A percentile compares a stretch with the other conserved stretches of the same genome.
Evolutionary conservation across 2,329 filamentous ascomycete species (phyloP).

Genomic region (Leptoxyphium fumago): DNA sequence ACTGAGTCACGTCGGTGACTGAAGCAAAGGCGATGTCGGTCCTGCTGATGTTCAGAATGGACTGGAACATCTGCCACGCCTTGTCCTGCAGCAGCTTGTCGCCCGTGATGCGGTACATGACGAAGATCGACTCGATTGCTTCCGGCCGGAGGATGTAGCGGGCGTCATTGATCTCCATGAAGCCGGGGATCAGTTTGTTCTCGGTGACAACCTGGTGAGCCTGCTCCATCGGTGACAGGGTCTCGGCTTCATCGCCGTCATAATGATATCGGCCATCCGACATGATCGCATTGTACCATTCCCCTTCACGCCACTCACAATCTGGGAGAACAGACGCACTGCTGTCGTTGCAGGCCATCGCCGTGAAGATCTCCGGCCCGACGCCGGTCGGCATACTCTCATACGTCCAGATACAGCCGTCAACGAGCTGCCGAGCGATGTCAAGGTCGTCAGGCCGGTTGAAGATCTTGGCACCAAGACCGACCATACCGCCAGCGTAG

Average conservation of each 20-base stretch:
- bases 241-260: slow-evolving; percentile 9
- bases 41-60: slow-evolving; percentile 44
- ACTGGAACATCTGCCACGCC: slow-evolving; percentile 59
- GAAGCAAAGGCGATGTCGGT: slow-evolving; percentile 49
- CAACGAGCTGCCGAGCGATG: slow-evolving; percentile 41
- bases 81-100: slow-evolving; percentile 48
- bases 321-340: slow-evolving; percentile 9
- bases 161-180: slow-evolving; percentile 38
- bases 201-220: slow-evolving; percentile 19
- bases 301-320: slow-evolving; percentile 29
- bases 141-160: slow-evolving; percentile 57
- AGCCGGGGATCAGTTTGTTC: slow-evolving; percentile 38
- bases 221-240: slow-evolving; percentile 1
- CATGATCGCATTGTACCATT: slow-evolving; percentile 25
- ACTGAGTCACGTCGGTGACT: slow-evolving; percentile 46
- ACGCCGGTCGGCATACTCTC: slow-evolving; percentile 40
- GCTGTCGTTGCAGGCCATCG: slow-evolving; percentile 30
- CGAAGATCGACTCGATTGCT: slow-evolving; percentile 64
- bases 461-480: slow-evolving; percentile 48
- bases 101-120: slow-evolving; percentile 60
- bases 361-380: slow-evolving; percentile 43
- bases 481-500: slow-evolving; percentile 56
- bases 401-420: slow-evolving; percentile 49
- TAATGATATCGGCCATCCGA: slow-evolving; percentile 6
- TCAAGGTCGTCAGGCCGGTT: slow-evolving; percentile 36